phyloP scores from a whole-genome alignment of 1,284 basidiomycete genomes.

The Malassezia nana region DNA sequence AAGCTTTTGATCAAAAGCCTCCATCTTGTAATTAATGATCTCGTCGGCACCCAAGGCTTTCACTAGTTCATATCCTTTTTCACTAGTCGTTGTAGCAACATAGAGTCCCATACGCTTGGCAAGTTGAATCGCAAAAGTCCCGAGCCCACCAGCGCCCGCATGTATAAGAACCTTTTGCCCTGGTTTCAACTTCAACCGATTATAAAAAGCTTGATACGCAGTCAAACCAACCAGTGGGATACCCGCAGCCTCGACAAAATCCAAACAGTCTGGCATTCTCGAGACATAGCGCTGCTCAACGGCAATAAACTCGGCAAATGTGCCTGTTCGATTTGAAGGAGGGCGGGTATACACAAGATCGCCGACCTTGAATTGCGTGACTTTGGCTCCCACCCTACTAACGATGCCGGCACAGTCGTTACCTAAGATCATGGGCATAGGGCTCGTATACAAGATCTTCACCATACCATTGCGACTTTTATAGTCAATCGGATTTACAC shows the following conservation, averaged over 20 bases:
- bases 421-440: neutral
- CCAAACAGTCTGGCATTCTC: constrained; percentile 59
- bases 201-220: constrained; percentile 37
- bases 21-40: neutral
- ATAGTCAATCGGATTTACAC: constrained; percentile 1
- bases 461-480: neutral
- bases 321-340: neutral
- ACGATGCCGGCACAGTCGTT: neutral
- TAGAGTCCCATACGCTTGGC: constrained; percentile 41
- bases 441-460: neutral
- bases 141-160: constrained; percentile 63
- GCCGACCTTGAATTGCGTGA: neutral
- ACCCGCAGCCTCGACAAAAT: constrained; percentile 59
- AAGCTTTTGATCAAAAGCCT: neutral
- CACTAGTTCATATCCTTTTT: neutral
- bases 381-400: neutral
- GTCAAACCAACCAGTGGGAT: constrained; percentile 42
- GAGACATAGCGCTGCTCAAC: constrained; percentile 51
- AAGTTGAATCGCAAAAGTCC: constrained; percentile 54
- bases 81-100: constrained; percentile 35
- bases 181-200: constrained; percentile 28
- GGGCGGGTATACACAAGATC: neutral
- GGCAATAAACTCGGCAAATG: neutral
- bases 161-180: constrained; percentile 37
- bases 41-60: neutral